phyloP scores from a whole-genome alignment of 768 basidiomycete species.

The Phlebiopsis gigantea region DNA sequence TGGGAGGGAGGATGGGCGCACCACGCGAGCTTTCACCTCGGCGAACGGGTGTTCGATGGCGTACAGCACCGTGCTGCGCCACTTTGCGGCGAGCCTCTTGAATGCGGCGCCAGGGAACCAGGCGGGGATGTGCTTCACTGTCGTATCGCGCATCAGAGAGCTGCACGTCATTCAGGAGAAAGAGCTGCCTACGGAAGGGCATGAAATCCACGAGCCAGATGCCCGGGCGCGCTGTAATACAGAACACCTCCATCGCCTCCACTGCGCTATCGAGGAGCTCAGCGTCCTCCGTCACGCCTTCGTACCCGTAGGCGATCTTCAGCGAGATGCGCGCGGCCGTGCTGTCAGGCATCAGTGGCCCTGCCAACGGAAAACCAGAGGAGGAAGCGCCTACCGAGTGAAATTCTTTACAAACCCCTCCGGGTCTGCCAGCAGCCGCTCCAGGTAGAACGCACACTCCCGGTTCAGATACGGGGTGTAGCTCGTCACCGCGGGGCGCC shows the following conservation, averaged over 20 bases:
- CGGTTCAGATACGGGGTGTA: neutral
- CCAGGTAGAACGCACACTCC: conserved; percentile 27
- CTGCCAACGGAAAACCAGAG: neutral
- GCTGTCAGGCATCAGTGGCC: conserved; percentile 12
- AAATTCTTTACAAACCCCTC: conserved; percentile 32
- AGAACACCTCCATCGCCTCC: conserved; percentile 22
- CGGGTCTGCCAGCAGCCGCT: conserved; percentile 35
- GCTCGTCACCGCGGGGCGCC: neutral
- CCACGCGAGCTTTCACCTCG: neutral
- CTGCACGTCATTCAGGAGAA: neutral
- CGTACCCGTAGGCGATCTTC: conserved; percentile 26
- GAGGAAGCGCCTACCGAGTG: conserved; percentile 30
- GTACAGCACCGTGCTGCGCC: neutral
- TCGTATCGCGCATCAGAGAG: neutral
- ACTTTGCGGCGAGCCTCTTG: neutral
- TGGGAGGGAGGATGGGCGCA: too few relatives aligned
- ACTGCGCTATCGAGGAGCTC: conserved; percentile 21
- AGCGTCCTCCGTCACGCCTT: conserved; percentile 14
- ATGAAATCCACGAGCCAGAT: conserved; percentile 30
- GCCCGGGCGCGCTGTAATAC: conserved; percentile 23
- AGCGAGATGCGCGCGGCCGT: conserved; percentile 22
- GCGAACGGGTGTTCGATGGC: conserved; percentile 7
- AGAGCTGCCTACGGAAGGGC: conserved; percentile 10
- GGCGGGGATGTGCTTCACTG: conserved; percentile 3
- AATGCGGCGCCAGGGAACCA: conserved; percentile 8